Base-by-base conservation (phyloP, 306 rosid species). In the Clitoria ternatea region DNA sequence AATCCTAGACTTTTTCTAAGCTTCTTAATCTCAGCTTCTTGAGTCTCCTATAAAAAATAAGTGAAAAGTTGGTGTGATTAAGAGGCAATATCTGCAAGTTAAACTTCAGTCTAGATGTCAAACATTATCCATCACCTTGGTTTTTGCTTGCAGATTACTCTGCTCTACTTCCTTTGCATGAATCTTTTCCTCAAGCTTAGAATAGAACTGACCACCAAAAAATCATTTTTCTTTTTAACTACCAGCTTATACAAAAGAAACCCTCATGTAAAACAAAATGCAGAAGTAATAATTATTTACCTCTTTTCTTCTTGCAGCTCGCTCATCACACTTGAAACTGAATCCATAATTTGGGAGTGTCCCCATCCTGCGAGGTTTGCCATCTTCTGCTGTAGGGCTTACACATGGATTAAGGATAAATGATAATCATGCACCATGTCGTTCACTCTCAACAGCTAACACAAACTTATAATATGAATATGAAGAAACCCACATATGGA, bases 171-270 rank as follows among this genome's bases (percentile, higher is more conserved):
- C 97, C 88, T 89, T 95, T 15, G 96, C 99, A 56, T 91, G 96
- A 85, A 85, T 89, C 87, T 88, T 95, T 80, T 95, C 99, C 87
- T 91, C 99, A 5, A 95, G 96, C 79, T 95, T 89, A 60, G 96
- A 43, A 76, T 95, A 95, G 81, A 91, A 95, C 99, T 95, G 91
- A 69, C 78, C 77, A 75, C 66, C 43, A 87, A 73, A 69, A 77
- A 32, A 63, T 22, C 1, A 39, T 37, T 19, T 40, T 50, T 49
- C n/a, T 29, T 40, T n/a, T 1, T 23, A 74, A 54, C 35, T 22
- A 43, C 2, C 47, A 53, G 20, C 14, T 75, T 60, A 30, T 32
- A 40, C 62, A 65, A 74, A 72, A 76, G 49, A 73, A 61, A 72
- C 36, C 64, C 17, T 4, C 30, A 64, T 12, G 63, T 15, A 65